A percentile compares a stretch with the other conserved stretches of the same genome.
These are phyloP conservation scores for Cytospora piceae DNA, from an alignment of 2,329 filamentous ascomycete genomes.

Conservation along the genomic window DNA sequence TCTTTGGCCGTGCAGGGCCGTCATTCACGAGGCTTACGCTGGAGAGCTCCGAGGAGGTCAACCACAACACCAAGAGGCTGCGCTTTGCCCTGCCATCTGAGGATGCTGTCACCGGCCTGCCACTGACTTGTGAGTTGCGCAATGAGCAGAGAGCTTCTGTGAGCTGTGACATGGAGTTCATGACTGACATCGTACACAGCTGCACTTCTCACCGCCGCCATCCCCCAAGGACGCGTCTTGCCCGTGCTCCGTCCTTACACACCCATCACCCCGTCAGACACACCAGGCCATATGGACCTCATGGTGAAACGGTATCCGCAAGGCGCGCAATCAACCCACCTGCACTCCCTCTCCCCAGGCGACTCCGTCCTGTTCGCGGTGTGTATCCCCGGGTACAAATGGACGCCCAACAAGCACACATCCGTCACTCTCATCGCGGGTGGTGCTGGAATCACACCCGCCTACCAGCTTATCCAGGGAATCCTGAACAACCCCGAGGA, in stretches of 20 bases:
- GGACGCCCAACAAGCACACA: conserved; percentile 53
- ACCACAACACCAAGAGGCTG: conserved; percentile 62
- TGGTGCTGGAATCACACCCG: conserved; percentile 73
- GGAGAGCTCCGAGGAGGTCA: conserved; percentile 56
- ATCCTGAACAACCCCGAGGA: conserved; percentile 66
- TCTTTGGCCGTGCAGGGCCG: conserved; percentile 36
- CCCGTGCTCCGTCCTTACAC: conserved; percentile 70
- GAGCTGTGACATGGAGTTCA: too few relatives aligned
- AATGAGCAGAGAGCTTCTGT: too few relatives aligned
- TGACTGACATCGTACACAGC: conserved; percentile 38
- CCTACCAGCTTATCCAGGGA: conserved; percentile 66
- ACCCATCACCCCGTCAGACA: conserved; percentile 57
- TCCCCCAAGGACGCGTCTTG: conserved; percentile 59
- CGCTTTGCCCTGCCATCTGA: conserved; percentile 58
- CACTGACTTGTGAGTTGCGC: conserved; percentile 49
- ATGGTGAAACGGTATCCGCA: conserved; percentile 70
- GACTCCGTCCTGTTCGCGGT: conserved; percentile 62
- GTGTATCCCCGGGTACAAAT: conserved; percentile 57
- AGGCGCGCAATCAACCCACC: conserved; percentile 65
- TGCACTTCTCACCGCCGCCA: conserved; percentile 63
- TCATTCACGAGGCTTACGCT: conserved; percentile 53
- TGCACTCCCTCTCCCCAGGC: conserved; percentile 68
- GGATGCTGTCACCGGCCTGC: conserved; percentile 52
- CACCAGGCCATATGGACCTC: conserved; percentile 63
- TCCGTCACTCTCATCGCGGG: conserved; percentile 70